Percentiles rank a stretch among this genome's conserved stretches.
Evolutionary conservation across 805 yeast species (phyloP).

Genomic region (Starmerella davenportii): DNA sequence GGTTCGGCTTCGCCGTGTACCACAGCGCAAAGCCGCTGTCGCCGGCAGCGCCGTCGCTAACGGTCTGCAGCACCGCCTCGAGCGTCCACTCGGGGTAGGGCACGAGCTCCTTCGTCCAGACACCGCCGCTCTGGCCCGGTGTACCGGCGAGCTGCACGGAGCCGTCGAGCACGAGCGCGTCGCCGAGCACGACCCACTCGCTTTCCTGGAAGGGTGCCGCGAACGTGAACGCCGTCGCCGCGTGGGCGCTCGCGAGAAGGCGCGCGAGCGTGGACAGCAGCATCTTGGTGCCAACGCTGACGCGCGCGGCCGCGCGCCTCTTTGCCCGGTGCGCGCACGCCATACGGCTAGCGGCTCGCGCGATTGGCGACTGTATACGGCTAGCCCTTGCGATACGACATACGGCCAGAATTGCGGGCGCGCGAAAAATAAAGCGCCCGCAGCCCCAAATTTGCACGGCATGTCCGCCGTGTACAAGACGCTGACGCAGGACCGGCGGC

Average conservation of each 20-base stretch:
- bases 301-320: too few relatives aligned
- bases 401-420: neutral
- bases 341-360: too few relatives aligned
- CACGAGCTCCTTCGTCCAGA: constrained; percentile 21
- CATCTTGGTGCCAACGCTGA: too few relatives aligned
- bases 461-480: constrained; percentile 67
- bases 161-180: constrained; percentile 6
- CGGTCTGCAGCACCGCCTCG: constrained; percentile 20
- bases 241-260: neutral
- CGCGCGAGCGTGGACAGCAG: too few relatives aligned
- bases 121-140: constrained; percentile 17
- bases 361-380: too few relatives aligned
- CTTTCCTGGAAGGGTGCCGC: constrained; percentile 8
- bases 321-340: too few relatives aligned
- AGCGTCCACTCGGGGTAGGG: constrained; percentile 22
- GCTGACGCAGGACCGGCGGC: constrained; percentile 28
- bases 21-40: constrained; percentile 25
- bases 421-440: neutral
- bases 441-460: too few relatives aligned
- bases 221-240: constrained; percentile 4
- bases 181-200: constrained; percentile 10
- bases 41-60: constrained; percentile 6
- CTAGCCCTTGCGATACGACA: too few relatives aligned
- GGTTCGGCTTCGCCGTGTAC: constrained; percentile 19
- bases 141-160: constrained; percentile 11